These are phyloP conservation scores for Canariomyces notabilis DNA, from an alignment of 2,329 filamentous ascomycete species.

Conservation along the genomic window DNA sequence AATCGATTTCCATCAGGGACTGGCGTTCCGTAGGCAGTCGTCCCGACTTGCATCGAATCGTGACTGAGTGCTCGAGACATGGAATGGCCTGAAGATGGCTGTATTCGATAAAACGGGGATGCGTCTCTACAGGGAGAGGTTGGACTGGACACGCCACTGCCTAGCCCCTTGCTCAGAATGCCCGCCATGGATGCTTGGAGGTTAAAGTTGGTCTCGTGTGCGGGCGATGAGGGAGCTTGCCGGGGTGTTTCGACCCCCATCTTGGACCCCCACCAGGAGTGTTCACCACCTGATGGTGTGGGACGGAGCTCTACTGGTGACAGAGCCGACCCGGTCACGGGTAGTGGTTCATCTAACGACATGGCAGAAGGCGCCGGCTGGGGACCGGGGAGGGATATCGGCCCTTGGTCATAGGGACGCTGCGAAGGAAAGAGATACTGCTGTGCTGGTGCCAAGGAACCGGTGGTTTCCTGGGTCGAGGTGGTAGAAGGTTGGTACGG, in stretches of 20 bases:
- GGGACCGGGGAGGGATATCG: constrained; percentile 5
- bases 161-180: constrained; percentile 1
- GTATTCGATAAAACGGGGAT: constrained; percentile 16
- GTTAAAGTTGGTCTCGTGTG: constrained; percentile 10
- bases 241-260: constrained; percentile 10
- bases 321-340: constrained; percentile 4
- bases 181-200: constrained; percentile 12
- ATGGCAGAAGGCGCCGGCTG: constrained; percentile 15
- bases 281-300: constrained; percentile 2
- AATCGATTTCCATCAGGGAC: constrained; percentile 9
- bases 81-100: constrained; percentile 6
- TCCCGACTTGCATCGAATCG: constrained; percentile 18
- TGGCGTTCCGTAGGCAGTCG: constrained; percentile 14
- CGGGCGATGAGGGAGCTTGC: constrained; percentile 12
- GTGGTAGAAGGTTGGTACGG: constrained; percentile 10
- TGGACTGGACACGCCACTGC: constrained; percentile 14
- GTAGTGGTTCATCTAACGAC: constrained; percentile 19
- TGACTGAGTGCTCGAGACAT: constrained; percentile 21
- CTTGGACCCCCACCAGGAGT: constrained; percentile 21
- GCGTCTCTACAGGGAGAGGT: constrained; percentile 14
- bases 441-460: constrained; percentile 8
- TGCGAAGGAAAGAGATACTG: constrained; percentile 19
- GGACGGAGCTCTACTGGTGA: constrained; percentile 11
- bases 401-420: constrained; percentile 6
- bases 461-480: constrained; percentile 6